Evolutionary conservation across 495 filamentous ascomycete species (phyloP).

Genomic region (Hypoxylon cercidicola): DNA sequence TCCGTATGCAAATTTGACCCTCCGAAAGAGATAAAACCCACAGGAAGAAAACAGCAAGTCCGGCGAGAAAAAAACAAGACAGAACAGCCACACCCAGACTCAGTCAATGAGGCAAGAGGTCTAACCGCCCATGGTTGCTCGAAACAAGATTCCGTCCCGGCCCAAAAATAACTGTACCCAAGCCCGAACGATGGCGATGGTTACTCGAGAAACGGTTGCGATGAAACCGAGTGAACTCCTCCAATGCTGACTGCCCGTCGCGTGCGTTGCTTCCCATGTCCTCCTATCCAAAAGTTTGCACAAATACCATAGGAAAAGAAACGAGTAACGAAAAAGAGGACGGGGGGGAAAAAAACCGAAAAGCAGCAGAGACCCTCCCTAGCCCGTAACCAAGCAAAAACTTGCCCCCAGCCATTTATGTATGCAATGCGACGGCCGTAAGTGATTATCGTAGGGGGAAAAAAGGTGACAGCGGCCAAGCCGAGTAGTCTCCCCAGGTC

Average conservation of each 20-base stretch:
- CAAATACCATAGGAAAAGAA: constrained; percentile 3
- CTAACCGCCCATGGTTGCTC: constrained; percentile 21
- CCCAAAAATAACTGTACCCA: constrained; percentile 28
- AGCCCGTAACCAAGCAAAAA: constrained; percentile 30
- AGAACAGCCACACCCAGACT: constrained; percentile 36
- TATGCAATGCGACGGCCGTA: constrained; percentile 38
- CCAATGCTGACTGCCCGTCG: constrained; percentile 38
- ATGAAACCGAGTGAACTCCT: constrained; percentile 39
- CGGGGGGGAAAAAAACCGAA: constrained; percentile 14
- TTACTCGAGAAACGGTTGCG: constrained; percentile 27
- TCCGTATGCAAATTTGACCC: constrained; percentile 41
- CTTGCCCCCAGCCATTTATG: constrained; percentile 23
- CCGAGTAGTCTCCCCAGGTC: constrained; percentile 6
- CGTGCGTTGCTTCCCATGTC: constrained; percentile 33
- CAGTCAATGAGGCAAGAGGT: constrained; percentile 44
- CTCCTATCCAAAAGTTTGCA: too few species aligned
- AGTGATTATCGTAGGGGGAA: constrained; percentile 17
- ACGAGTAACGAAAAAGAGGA: constrained; percentile 26
- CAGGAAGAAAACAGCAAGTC: constrained; percentile 1
- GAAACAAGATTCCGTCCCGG: constrained; percentile 30
- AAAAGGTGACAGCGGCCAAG: constrained; percentile 9
- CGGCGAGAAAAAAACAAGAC: constrained; percentile 22
- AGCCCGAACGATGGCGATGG: constrained; percentile 26
- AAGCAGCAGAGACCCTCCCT: constrained; percentile 29
- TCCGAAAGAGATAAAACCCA: constrained; percentile 21